Base-by-base conservation (phyloP, 257 asterid genomes). In the Paraleonurus japonicus region DNA sequence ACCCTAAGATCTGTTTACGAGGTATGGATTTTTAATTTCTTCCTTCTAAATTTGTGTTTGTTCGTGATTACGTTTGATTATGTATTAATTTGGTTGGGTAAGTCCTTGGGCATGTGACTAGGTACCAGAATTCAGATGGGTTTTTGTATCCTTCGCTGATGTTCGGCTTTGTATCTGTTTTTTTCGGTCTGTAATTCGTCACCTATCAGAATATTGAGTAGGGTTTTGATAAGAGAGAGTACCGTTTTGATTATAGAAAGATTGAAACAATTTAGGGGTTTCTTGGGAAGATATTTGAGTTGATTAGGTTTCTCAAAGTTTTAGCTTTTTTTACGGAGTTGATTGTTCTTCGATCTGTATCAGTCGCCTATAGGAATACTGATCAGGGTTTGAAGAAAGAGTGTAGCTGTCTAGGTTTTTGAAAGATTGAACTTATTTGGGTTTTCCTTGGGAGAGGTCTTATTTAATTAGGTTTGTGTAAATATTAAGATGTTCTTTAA, bases 1-100 rank as follows among this genome's bases (percentile, higher is more conserved):
- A 22, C 30, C 76, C 43, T 45, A 47, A 61, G 85, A 81, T 81
- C 78, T 81, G 73, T 50, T 28, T 37, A 4, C 8, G 59, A 69
- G 82, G 85, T 81, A 74, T 54, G 66, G 27, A 12, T 65, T 69
- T 22, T 65, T 43, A 27, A 19, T n/a, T 23, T 20, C 10, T 48
- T 59, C 26, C 61, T 51, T 26, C n/a, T 59, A 17, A 19, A 12
- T 63, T 4, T 48, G 50, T 3, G 19, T 45, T 71, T 30, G 5
- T 54, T 76, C 32, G 2, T 60, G 54, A 50, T 71, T 75, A 12
- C 58, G 65, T 19, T 32, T 76, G 26, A 71, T 67, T 15, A 10
- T 26, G 9, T 27, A 4, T 17, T 45, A 17, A 8, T 35, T 58
- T 50, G 0, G 8, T 59, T 20, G 15, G 74, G 19, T 63, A 39